These are phyloP conservation scores for Colletotrichum sp. DNA, from an alignment of 2,329 filamentous ascomycete species.

Conservation along the genomic window DNA sequence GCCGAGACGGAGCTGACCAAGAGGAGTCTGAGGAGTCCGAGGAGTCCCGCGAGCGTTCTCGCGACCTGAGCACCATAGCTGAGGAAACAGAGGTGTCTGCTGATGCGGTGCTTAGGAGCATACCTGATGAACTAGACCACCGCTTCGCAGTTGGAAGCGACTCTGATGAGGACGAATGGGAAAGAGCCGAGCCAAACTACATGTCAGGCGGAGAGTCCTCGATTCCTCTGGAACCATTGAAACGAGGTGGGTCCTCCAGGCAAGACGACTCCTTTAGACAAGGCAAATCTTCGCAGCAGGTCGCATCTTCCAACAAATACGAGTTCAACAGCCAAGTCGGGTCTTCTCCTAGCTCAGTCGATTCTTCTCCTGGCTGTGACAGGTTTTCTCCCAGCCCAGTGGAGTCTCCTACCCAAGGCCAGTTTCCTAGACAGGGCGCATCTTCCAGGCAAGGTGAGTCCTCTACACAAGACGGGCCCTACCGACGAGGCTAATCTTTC, in stretches of 20 bases:
- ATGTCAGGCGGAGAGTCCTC: neutral
- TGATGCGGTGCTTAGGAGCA: neutral
- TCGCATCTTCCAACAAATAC: neutral
- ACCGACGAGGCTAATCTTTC: neutral
- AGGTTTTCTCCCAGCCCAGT: neutral
- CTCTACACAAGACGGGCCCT: neutral
- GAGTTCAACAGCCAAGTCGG: neutral
- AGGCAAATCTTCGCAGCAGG: neutral
- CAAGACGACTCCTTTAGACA: neutral
- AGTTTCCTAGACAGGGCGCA: neutral
- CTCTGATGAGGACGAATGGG: neutral
- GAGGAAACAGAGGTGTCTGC: neutral
- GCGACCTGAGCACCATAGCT: neutral
- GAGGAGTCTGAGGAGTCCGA: neutral
- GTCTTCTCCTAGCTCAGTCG: neutral
- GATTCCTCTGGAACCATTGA: neutral
- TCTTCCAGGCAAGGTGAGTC: neutral
- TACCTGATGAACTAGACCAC: neutral
- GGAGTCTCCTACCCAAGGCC: neutral
- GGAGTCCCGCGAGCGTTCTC: neutral
- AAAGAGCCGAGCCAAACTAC: neutral
- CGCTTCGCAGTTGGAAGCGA: neutral
- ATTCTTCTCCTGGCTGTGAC: neutral
- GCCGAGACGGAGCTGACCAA: neutral
- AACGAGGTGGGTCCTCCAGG: neutral